Evolutionary conservation across 768 basidiomycete species (phyloP).

Genomic region (Brasilioporus rufonigricans): DNA sequence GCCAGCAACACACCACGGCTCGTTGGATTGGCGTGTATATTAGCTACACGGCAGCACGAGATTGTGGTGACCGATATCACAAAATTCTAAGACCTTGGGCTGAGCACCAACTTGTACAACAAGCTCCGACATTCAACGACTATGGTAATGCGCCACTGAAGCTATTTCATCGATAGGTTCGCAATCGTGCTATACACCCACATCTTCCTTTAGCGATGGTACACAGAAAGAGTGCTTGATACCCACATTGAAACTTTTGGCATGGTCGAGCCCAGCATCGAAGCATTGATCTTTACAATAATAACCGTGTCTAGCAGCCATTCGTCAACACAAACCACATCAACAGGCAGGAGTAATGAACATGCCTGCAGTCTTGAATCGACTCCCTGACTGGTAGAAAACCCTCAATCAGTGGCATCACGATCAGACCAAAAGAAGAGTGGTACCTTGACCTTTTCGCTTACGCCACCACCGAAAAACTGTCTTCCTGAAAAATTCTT

Average conservation of each 20-base stretch:
- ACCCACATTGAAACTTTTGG: background rate
- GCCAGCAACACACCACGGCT: too few relatives aligned
- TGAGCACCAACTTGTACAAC: too few relatives aligned
- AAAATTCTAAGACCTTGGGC: background rate
- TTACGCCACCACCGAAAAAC: background rate
- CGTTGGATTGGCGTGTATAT: too few relatives aligned
- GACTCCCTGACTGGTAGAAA: background rate
- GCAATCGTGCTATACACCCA: background rate
- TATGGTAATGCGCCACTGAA: background rate
- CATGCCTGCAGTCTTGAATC: background rate
- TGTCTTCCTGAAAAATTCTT: background rate
- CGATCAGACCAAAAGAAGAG: background rate
- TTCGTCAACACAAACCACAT: background rate
- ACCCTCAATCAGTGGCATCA: too few relatives aligned
- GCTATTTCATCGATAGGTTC: background rate
- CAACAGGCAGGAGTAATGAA: background rate
- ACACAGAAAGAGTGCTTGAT: background rate
- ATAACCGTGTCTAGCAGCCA: background rate
- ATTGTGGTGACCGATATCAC: background rate
- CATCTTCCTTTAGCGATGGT: background rate
- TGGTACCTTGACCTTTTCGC: background rate
- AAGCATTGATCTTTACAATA: background rate
- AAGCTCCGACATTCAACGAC: background rate
- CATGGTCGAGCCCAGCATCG: background rate
- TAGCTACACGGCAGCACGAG: too few relatives aligned